A percentile compares a stretch with the other conserved stretches of the same genome.
Evolutionary conservation across 331 rosid species (phyloP).

Genomic region (Cydonia oblonga): DNA sequence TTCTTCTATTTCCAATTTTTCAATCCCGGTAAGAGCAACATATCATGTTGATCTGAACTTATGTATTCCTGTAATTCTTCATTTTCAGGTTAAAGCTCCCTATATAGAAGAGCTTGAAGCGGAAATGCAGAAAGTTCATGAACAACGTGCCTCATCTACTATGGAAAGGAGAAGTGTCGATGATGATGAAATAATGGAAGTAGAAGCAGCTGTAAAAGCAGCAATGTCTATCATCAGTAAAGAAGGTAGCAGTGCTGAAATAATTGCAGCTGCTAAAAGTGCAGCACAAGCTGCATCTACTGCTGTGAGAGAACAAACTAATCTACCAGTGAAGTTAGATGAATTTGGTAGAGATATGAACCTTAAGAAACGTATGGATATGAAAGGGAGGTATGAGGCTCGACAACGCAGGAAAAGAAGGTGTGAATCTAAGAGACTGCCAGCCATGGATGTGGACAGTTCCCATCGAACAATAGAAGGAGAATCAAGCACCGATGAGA

Average conservation of each 20-base stretch:
- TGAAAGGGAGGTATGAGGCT: constrained; percentile 55
- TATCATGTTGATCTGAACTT: background rate
- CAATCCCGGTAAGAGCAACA: background rate
- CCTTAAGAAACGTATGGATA: constrained; percentile 71
- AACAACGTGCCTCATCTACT: constrained; percentile 65
- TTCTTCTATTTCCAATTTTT: background rate
- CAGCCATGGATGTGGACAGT: constrained; percentile 51
- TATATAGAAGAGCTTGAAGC: constrained; percentile 93
- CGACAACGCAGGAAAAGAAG: constrained; percentile 38
- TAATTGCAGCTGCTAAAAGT: constrained; percentile 48
- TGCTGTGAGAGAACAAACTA: constrained; percentile 52
- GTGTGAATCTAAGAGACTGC: constrained; percentile 35
- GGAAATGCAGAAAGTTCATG: constrained; percentile 73
- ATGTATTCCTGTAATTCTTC: background rate
- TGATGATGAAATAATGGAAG: constrained; percentile 70
- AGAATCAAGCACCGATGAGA: constrained; percentile 94
- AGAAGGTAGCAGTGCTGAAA: constrained; percentile 51
- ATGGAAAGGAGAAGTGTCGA: constrained; percentile 60
- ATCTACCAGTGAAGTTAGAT: constrained; percentile 66
- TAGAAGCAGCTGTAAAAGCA: constrained; percentile 81
- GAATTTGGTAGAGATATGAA: constrained; percentile 91
- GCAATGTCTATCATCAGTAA: constrained; percentile 57
- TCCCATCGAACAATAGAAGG: constrained; percentile 62
- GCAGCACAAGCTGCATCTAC: constrained; percentile 79
- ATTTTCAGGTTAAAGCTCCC: constrained; percentile 77